Percentiles rank a stretch among this genome's conserved stretches.
Conservation (phyloP, 1,139 yeast species). For the Geotrichum citri-aurantii region DNA sequence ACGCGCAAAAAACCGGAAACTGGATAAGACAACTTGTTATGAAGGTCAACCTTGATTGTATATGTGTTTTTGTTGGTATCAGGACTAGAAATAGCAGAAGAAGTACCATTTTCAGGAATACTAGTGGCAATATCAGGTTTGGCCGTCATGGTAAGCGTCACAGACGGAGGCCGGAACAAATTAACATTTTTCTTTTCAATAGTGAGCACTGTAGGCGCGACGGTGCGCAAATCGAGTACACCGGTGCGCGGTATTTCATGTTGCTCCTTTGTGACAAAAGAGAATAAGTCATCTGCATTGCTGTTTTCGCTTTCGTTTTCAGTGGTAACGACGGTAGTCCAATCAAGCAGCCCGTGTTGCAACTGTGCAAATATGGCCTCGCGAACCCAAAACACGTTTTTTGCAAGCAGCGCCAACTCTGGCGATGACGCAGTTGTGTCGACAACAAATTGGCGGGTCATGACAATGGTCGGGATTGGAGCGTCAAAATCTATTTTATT, state of each 20-base stretch:
- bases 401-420: not conserved
- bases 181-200: not conserved
- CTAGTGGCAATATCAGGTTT: not conserved
- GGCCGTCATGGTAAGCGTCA: not conserved
- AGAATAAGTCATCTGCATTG: not conserved
- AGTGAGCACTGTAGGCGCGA: not conserved
- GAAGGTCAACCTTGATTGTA: not conserved
- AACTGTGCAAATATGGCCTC: slow-evolving; percentile 46
- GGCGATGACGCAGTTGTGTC: not conserved
- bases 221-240: not conserved
- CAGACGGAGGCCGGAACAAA: not conserved
- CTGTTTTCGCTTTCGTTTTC: not conserved
- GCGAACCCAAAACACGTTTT: slow-evolving; percentile 19
- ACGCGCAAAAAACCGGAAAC: not conserved
- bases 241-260: not conserved
- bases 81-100: not conserved
- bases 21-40: not conserved
- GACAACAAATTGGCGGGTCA: slow-evolving; percentile 2
- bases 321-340: not conserved
- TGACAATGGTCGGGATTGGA: not conserved
- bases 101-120: not conserved
- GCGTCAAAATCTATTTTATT: not conserved
- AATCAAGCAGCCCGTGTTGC: slow-evolving; percentile 33
- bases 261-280: not conserved
- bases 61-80: not conserved